Base-by-base conservation (phyloP, 2,329 filamentous ascomycete species). In the Pyricularia sp. region DNA sequence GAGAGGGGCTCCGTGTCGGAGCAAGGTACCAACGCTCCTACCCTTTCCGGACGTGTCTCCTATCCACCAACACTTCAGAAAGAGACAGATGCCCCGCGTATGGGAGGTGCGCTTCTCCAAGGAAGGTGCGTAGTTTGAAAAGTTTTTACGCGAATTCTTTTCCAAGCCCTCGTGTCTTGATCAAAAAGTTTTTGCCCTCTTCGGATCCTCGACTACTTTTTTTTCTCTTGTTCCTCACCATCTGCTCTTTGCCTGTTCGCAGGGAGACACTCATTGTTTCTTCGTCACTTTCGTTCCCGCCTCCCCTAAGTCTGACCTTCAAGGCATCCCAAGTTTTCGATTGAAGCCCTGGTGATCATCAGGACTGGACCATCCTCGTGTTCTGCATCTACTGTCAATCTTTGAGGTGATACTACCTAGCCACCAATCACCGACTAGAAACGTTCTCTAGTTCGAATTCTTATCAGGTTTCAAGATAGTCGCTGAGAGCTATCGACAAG, bases 401-500 rank as follows among this genome's bases (percentile, higher is more conserved):
- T 49, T n/a, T 49, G 40, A n/a, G 16, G 16, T n/a, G 19, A 19
- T 49, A 49, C 19, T 49, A 26, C 26, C 26, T 26, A n/a, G 40
- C 19, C 40, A 49, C n/a, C 40, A 49, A 49, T 49, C 7, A 49
- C n/a, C 19, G 5, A 49, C 16, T n/a, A 19, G 40, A n/a, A n/a
- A 44, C 40, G 13, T n/a, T n/a, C 16, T 10, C 9, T 44, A 44
- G 40, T 44, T 1, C 2, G 16, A 44, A 16, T n/a, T 49, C 16
- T 6, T 49, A n/a, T 49, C 19, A 49, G 19, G 55, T 7, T 30
- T 2, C 13, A 10, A 59, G 9, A 16, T 1, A 59, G 26, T 12
- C 55, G 12, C 1, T 26, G 22, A 59, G 55, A 26, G 31, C 70
- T 70, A 26, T 63, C 63, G 63, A 62, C 70, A 74, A 68, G 69